Evolutionary conservation across 2,329 filamentous ascomycete genomes (phyloP).

Genomic region (Talaromyces pinophilus): DNA sequence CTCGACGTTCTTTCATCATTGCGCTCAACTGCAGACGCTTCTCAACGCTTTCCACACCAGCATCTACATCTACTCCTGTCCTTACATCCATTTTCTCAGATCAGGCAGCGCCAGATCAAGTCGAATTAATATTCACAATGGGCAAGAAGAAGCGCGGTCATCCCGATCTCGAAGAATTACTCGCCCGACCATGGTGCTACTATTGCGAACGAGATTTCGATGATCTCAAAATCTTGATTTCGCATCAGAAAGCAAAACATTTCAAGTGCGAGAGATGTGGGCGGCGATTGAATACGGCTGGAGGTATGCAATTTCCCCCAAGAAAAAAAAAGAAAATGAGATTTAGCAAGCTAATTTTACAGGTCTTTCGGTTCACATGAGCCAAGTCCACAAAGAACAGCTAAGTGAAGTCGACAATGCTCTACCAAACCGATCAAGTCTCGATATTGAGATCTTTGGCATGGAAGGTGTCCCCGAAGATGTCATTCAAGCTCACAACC

Average conservation of each 20-base stretch:
- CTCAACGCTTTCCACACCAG: not conserved
- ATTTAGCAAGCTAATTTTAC: not conserved
- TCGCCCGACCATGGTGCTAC: conserved; percentile 92
- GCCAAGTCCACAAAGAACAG: conserved; percentile 96
- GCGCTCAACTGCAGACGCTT: not conserved
- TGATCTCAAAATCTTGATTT: conserved; percentile 92
- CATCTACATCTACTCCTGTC: not conserved
- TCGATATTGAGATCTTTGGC: conserved; percentile 95
- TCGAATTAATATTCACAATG: conserved; percentile 9
- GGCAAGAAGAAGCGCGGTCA: conserved; percentile 83
- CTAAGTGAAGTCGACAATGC: conserved; percentile 89
- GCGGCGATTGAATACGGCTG: conserved; percentile 86
- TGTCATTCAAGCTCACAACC: conserved; percentile 77
- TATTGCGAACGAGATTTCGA: conserved; percentile 99
- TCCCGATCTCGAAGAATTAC: conserved; percentile 83
- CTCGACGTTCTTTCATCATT: not conserved
- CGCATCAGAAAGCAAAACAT: conserved; percentile 98
- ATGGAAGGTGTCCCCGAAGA: conserved; percentile 96
- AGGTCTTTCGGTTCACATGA: conserved; percentile 96
- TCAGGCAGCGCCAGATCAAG: not conserved
- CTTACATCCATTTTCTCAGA: too few relatives aligned
- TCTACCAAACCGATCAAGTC: conserved; percentile 76
- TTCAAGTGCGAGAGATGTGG: conserved; percentile 95
- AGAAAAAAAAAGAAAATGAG: not conserved
- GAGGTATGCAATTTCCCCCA: conserved; percentile 62